Base-by-base conservation (phyloP, 148 eudicot species). In the Nepenthes mirabilis region DNA sequence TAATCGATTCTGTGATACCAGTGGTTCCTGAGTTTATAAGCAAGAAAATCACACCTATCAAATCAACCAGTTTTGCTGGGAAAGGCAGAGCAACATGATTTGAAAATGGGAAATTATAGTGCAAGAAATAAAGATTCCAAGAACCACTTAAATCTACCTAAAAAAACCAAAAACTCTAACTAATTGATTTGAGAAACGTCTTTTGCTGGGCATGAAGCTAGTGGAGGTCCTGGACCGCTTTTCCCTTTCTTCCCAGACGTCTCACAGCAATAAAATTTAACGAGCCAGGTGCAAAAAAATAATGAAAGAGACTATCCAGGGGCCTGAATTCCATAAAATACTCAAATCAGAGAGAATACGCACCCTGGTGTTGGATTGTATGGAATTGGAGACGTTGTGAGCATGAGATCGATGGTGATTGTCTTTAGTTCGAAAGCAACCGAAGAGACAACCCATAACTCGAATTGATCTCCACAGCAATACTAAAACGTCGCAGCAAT, bases 391-490 rank as follows among this genome's bases (percentile, higher is more conserved):
- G 14, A 33, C 53, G 45, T 3, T 40, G 4, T 40, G 45, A 40
- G 45, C 6, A 40, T 8, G 45, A 40, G 45, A 40, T 40, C 47
- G 63, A 23, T 43, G 34, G 48, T 56, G 35, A 11, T 61, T 37
- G 64, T 67, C 67, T 11, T 67, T 65, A 60, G 68, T 6, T 11
- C 80, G 43, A 48, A 80, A 80, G 52, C 84, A 80, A 56, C 74
- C 76, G 60, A 76, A 76, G 60, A 80, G 74, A 56, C 81, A 80
- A 52, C 72, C 72, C 81, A 80, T 76, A 6, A 70, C 60, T 61
- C 57, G 63, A 14, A 71, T 51, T 3, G 76, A 76, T 37, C 65
- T 59, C 70, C 79, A 65, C 58, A 80, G 75, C 53, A 60, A 71
- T 5, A 49, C 43, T 6, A 73, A 63, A 3, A 73, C 77, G 77